A percentile compares a stretch with the other conserved stretches of the same genome.
Evolutionary conservation across 2,329 filamentous ascomycete genomes (phyloP).

Genomic region (Fusarium sp.): DNA sequence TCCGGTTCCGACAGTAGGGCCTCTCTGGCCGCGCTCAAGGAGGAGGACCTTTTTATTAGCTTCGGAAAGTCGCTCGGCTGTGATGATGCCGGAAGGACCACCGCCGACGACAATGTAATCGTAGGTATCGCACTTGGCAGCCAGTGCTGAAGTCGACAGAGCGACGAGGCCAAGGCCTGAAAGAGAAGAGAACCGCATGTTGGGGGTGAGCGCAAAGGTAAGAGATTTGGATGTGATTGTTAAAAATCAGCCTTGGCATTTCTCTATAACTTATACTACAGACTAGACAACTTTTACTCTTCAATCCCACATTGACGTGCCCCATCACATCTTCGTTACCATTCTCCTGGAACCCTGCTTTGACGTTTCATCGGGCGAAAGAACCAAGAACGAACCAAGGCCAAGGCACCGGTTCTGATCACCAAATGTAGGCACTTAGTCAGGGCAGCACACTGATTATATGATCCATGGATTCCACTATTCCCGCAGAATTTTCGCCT

Average conservation of each 20-base stretch:
- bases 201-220: neutral
- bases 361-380: neutral
- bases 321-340: neutral
- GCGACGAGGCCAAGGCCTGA: neutral
- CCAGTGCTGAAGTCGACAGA: neutral
- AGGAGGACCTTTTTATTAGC: conserved; percentile 74
- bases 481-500: neutral
- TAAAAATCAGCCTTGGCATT: neutral
- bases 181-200: conserved; percentile 18
- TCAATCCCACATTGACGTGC: neutral
- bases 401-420: neutral
- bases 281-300: neutral
- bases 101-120: conserved; percentile 47
- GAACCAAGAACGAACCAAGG: conserved; percentile 5
- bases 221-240: neutral
- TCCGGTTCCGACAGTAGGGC: conserved; percentile 72
- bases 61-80: conserved; percentile 64
- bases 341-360: neutral
- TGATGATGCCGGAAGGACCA: conserved; percentile 44
- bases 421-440: neutral
- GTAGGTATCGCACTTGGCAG: conserved; percentile 22
- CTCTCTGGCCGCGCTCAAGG: conserved; percentile 65
- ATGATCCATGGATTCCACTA: neutral
- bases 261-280: neutral
- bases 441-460: neutral